These are phyloP conservation scores for Ogataea populi-albae DNA, from an alignment of 805 yeast species.

Conservation along the genomic window DNA sequence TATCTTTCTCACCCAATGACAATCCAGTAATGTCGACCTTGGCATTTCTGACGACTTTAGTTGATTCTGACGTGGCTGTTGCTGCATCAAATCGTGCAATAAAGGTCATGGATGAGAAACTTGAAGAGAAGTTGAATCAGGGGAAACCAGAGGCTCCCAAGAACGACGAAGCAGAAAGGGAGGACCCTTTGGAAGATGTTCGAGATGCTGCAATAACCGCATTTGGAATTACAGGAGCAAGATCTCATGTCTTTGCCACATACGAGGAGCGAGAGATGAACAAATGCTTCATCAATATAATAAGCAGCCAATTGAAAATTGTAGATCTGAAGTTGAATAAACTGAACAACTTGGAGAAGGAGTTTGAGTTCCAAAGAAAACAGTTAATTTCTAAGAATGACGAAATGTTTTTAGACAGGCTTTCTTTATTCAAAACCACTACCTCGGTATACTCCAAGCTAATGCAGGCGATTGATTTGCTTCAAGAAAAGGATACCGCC, in stretches of 20 bases:
- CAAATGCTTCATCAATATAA: constrained; percentile 51
- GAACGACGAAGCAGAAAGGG: constrained; percentile 11
- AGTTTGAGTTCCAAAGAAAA: constrained; percentile 62
- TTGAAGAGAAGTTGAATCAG: constrained; percentile 37
- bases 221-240: constrained; percentile 71
- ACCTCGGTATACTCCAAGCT: constrained; percentile 48
- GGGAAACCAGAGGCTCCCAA: constrained; percentile 23
- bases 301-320: constrained; percentile 61
- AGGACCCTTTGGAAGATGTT: constrained; percentile 31
- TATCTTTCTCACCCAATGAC: constrained; percentile 82
- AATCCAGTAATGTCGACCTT: constrained; percentile 94
- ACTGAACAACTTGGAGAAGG: constrained; percentile 59
- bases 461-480: constrained; percentile 33
- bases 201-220: constrained; percentile 68
- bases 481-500: constrained; percentile 13
- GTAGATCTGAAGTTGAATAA: constrained; percentile 61
- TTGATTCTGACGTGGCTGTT: constrained; percentile 81
- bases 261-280: constrained; percentile 79
- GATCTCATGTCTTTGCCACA: constrained; percentile 75
- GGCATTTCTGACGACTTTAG: constrained; percentile 79
- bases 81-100: constrained; percentile 73
- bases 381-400: constrained; percentile 60
- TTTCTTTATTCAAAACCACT: constrained; percentile 63
- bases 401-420: constrained; percentile 61
- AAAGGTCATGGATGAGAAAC: constrained; percentile 43